Evolutionary conservation across 169 alveolate genomes (phyloP), one percentile per base, ranked within the genome.

Genomic region (Theileria parva): DNA sequence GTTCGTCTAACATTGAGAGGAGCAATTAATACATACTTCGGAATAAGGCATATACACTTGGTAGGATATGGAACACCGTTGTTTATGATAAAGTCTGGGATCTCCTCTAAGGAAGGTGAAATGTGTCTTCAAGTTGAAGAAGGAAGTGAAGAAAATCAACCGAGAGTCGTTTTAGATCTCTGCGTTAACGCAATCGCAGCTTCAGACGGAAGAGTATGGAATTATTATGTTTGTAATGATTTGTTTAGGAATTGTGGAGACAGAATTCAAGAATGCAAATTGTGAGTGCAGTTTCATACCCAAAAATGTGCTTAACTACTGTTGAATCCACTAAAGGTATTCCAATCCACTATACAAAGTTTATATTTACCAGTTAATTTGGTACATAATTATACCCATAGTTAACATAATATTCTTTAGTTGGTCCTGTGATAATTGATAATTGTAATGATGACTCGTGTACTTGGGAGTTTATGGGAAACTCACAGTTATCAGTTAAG

Each of bases 1-100:
- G 78, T 95, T 53, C 87, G 86, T 65, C 69, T 95, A 21, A 93
- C 94, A n/a, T 83, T 95, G 93, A 75, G 93, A 57, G 89, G 90
- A 74, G 80, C 93, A 8, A 72, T 86, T 25, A 92, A 91, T 77
- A 89, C 94, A 73, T 95, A 89, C 77, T 93, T 94, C 79, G 97
- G 97, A 55, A 95, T 95, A 68, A 88, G 95, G 61, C 94, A 92
- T 64, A 85, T 94, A 11, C 92, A 92, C 71, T 86, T 94, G 8
- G 85, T 94, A 53, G 97, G 97, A 7, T 88, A 94, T 5, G 97
- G 97, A 3, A 79, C 89, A 72, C 97, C 97, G 9, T 69, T 93
- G 67, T 86, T 95, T 51, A 86, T 94, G 92, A 78, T 95, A 12
- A 72, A 93, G 32, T 88, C 96, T 19, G 97, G 97, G 53, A 88